Evolutionary conservation across 2,329 filamentous ascomycete species (phyloP), one percentile per base, ranked within the genome.

Genomic region (Neonectria neomacrospora): DNA sequence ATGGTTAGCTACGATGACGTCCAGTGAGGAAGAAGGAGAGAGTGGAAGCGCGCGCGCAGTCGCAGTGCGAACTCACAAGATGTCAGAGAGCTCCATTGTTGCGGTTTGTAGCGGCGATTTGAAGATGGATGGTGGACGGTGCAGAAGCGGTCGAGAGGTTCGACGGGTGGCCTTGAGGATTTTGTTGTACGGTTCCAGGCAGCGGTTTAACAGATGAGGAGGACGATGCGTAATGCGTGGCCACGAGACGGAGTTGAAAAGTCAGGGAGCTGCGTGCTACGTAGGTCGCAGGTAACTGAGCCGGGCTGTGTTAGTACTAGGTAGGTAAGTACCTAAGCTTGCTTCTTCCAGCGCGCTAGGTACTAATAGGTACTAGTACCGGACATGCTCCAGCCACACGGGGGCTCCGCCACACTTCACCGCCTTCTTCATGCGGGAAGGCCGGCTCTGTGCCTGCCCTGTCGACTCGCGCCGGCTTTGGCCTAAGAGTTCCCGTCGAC

Each of bases 61-160:
- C 37, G 37, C 37, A 18, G n/a, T 47, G 52, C 37, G 54, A 39
- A 75, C 92, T 83, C 86, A 96, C 93, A 97, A 96, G 79, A 90
- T 90, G 81, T 97, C 93, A 67, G 93, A 95, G 84, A 94, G 92
- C 81, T 97, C 94, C 93, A 97, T 97, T 71, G 77, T 84, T 57
- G 48, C 69, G 55, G 45, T 66, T 64, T 63, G 16, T 28, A 26
- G 8, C 9, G 18, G 37, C 12, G 26, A 37, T 50, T 55, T 53
- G 14, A n/a, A 37, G 23, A 41, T 64, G 57, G 54, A 60, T 44
- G 42, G 41, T 44, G 20, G 23, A 48, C 26, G 76, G 67, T 61
- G n/a, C 16, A 41, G 34, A 63, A 47, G 23, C 34, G 32, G 47
- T 45, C 2, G 41, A 41, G 48, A 22, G 30, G 9, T 16, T 42